Conservation (phyloP, 768 basidiomycete species). For the Amanita exitialis region DNA sequence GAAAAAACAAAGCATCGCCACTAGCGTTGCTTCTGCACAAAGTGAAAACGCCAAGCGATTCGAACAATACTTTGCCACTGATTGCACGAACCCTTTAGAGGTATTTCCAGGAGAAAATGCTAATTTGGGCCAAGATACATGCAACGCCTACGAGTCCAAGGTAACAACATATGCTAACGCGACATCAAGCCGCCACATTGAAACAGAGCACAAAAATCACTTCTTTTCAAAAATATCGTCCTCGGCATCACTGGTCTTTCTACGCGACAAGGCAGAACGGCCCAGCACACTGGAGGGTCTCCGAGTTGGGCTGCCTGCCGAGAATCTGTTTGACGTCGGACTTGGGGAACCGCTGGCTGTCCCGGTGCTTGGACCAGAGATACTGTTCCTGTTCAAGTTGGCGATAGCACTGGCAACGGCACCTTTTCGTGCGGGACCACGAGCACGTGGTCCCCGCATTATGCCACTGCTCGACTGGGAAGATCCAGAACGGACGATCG, state of each 20-base stretch:
- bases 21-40: too few species aligned
- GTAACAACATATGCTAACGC: background rate
- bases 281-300: conserved; percentile 39
- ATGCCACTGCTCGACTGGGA: conserved; percentile 23
- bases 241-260: conserved; percentile 81
- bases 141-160: background rate
- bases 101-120: too few species aligned
- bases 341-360: conserved; percentile 22
- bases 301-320: conserved; percentile 23
- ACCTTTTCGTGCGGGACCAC: conserved; percentile 31
- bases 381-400: conserved; percentile 42
- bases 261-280: conserved; percentile 48
- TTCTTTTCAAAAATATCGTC: conserved; percentile 50
- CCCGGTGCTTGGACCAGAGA: conserved; percentile 25
- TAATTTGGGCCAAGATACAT: too few species aligned
- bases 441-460: conserved; percentile 37
- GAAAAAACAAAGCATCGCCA: too few species aligned
- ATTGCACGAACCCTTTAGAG: too few species aligned
- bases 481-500: conserved; percentile 40
- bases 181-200: conserved; percentile 6
- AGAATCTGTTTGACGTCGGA: conserved; percentile 34
- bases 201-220: conserved; percentile 7
- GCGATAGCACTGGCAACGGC: conserved; percentile 48
- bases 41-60: too few species aligned
- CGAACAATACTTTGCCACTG: too few species aligned